Base-by-base conservation (phyloP, 2,329 filamentous ascomycete species). In the Pestalotiopsis sp. region DNA sequence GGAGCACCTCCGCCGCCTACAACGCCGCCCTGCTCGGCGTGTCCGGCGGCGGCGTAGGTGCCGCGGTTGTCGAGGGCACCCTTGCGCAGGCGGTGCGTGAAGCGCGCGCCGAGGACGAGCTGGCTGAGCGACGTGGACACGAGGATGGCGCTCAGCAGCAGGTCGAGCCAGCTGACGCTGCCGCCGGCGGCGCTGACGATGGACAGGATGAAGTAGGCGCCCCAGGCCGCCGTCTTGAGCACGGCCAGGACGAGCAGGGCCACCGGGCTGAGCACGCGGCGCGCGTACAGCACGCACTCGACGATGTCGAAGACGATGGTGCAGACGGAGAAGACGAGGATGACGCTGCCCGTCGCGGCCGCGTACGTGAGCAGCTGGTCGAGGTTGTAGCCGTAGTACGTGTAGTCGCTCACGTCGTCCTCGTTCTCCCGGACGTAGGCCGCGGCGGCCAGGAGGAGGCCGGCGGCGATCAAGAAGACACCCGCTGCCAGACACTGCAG, bases 171-270 rank as follows among this genome's bases (percentile, higher is more conserved):
- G 31, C 65, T 61, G 23, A 63, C 23, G 41, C 57, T 59, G 14
- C 36, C 61, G 6, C 17, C 14, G n/a, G 56, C 67, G 20, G 69
- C 68, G 38, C 31, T 25, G 13, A 70, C 12, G 41, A 72, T 49
- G 49, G 38, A 25, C n/a, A 72, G 20, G 41, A 71, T 36, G 5
- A 72, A 63, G 31, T 68, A 71, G 39, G 49, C 67, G 27, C 36
- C 65, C 72, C 72, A 74, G 64, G 65, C 65, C 13, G 67, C 27
- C 5, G 72, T 71, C 64, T 71, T 71, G 20, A 73, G 12, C 57
- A 56, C 52, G 14, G 72, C 66, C 27, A 65, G 62, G 39, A 64
- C 64, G 61, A 74, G 70, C 38, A 73, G 41, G 13, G 71, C 20
- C 36, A 66, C 67, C 6, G 72, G 72, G 59, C 25, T 69, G 20